These are phyloP conservation scores for Circinella minor DNA, from an alignment of 371 early-diverging fungal species.

Conservation along the genomic window DNA sequence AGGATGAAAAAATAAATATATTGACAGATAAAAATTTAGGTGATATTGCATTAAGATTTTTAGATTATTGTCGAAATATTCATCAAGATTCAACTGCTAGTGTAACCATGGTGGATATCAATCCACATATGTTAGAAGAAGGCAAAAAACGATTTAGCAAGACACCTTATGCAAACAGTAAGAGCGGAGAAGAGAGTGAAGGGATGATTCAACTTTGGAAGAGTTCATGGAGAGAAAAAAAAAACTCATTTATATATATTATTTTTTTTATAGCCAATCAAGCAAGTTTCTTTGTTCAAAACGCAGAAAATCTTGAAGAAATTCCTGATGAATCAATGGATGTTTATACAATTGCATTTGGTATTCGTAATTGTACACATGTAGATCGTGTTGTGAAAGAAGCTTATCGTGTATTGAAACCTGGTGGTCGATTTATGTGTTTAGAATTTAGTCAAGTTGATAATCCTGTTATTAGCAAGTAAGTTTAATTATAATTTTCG, in stretches of 20 bases:
- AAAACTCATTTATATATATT: background rate
- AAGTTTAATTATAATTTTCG: too few relatives aligned
- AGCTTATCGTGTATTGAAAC: constrained; percentile 93
- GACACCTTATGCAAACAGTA: constrained; percentile 67
- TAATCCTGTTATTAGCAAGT: constrained; percentile 84
- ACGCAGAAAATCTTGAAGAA: constrained; percentile 85
- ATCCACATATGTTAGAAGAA: constrained; percentile 93
- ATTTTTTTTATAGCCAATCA: constrained; percentile 50
- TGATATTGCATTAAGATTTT: constrained; percentile 93
- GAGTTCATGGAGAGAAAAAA: background rate
- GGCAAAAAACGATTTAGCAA: constrained; percentile 79
- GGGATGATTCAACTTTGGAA: too few relatives aligned
- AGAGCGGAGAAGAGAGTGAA: constrained; percentile 7
- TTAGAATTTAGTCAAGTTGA: constrained; percentile 94
- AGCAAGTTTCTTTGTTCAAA: constrained; percentile 79
- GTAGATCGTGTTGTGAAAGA: constrained; percentile 88
- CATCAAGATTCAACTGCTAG: constrained; percentile 70
- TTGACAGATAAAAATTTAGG: constrained; percentile 44
- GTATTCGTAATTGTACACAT: constrained; percentile 96
- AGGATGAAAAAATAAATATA: background rate
- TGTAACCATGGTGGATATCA: constrained; percentile 95
- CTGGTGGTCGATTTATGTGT: constrained; percentile 94
- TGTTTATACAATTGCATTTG: constrained; percentile 95
- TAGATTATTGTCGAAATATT: constrained; percentile 77
- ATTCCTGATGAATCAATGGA: constrained; percentile 85